Percentiles rank a stretch among this genome's conserved stretches.
These are phyloP conservation scores for Coix lacrymajobi DNA, from an alignment of 176 grass and related monocot genomes.

Conservation along the genomic window DNA sequence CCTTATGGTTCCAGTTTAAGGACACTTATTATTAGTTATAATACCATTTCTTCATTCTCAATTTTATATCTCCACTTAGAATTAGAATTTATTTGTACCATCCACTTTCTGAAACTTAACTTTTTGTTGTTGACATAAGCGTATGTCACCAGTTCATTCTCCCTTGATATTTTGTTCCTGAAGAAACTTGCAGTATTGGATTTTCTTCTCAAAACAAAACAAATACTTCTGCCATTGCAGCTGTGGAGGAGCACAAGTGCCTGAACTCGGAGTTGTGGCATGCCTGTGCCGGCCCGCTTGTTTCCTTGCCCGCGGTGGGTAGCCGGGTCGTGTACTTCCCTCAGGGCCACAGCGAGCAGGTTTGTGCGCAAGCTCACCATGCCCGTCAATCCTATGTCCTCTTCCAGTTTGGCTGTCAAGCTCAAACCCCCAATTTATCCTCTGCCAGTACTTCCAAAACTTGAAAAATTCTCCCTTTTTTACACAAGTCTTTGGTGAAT, in stretches of 20 bases:
- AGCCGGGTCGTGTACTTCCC: slow-evolving; percentile 94
- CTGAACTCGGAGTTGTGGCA: slow-evolving; percentile 98
- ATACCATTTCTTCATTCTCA: background rate
- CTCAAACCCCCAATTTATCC: slow-evolving; percentile 11
- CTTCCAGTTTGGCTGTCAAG: background rate
- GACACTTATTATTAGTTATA: background rate
- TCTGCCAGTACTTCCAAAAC: background rate
- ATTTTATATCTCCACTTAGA: background rate
- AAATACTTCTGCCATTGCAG: slow-evolving; percentile 36
- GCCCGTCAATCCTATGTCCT: background rate
- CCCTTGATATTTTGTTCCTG: background rate
- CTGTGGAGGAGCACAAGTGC: slow-evolving; percentile 71
- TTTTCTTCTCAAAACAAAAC: background rate
- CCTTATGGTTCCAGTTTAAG: background rate
- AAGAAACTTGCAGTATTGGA: background rate
- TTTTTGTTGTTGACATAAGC: background rate
- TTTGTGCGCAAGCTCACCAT: slow-evolving; percentile 21
- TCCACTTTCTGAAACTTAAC: slow-evolving; percentile 1
- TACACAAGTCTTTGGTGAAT: background rate
- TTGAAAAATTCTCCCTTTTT: background rate
- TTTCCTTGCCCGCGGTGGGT: slow-evolving; percentile 78
- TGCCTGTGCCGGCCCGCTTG: slow-evolving; percentile 98
- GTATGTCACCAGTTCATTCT: background rate
- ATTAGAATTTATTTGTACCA: background rate
- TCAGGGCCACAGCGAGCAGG: slow-evolving; percentile 99